A percentile compares a stretch with the other conserved stretches of the same genome.
phyloP scores from a whole-genome alignment of 2,329 filamentous ascomycete genomes.

The Fusarium cicatricum region DNA sequence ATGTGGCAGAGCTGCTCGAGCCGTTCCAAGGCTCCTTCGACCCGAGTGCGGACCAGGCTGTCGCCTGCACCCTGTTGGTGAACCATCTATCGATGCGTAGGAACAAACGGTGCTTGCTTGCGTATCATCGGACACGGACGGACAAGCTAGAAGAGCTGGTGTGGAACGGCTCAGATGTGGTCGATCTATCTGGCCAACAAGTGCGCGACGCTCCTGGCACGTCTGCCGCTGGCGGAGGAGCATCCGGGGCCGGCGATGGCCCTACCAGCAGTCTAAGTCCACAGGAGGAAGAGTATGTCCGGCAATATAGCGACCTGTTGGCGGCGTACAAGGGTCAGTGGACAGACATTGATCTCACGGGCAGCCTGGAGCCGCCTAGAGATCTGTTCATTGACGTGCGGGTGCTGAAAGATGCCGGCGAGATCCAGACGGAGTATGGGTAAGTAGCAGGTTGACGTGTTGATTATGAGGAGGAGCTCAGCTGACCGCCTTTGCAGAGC shows the following conservation, averaged over 20 bases:
- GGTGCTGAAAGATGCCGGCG: conserved; percentile 94
- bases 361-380: conserved; percentile 89
- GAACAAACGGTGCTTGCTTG: conserved; percentile 94
- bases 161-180: conserved; percentile 87
- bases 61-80: conserved; percentile 87
- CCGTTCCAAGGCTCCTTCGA: conserved; percentile 88
- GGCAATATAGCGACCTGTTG: conserved; percentile 88
- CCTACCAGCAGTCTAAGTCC: conserved; percentile 83
- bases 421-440: conserved; percentile 99
- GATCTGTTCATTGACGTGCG: conserved; percentile 97
- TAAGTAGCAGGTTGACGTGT: conserved; percentile 56
- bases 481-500: conserved; percentile 63
- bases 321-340: conserved; percentile 98
- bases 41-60: conserved; percentile 80
- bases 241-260: conserved; percentile 53
- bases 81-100: conserved; percentile 94
- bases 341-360: conserved; percentile 97
- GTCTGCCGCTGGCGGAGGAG: conserved; percentile 41
- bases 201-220: conserved; percentile 50
- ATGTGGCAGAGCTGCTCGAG: conserved; percentile 80
- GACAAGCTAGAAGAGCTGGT: conserved; percentile 94
- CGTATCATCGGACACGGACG: conserved; percentile 89
- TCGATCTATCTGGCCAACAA: conserved; percentile 72
- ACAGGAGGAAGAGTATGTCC: conserved; percentile 95
- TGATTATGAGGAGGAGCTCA: neutral